These are phyloP conservation scores for Mycena pura DNA, from an alignment of 768 basidiomycete genomes.

Conservation along the genomic window DNA sequence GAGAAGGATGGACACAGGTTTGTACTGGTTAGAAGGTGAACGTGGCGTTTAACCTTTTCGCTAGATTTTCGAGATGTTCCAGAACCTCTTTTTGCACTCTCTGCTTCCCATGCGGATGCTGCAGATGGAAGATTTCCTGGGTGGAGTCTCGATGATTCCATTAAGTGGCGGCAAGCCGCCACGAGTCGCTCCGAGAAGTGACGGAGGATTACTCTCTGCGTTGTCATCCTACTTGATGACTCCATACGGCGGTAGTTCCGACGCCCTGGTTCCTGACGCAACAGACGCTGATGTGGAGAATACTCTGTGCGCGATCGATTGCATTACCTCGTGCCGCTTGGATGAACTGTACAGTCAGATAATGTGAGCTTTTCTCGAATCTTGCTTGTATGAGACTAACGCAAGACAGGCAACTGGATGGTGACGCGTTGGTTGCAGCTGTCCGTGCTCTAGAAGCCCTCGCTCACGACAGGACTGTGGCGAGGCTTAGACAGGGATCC, in stretches of 20 bases:
- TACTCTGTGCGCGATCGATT: conserved; percentile 94
- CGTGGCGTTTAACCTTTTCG: not conserved
- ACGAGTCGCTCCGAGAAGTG: conserved; percentile 66
- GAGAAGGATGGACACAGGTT: conserved; percentile 95
- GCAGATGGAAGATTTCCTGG: conserved; percentile 98
- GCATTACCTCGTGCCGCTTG: conserved; percentile 89
- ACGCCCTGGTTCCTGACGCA: conserved; percentile 84
- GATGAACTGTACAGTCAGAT: conserved; percentile 96
- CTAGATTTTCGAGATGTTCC: conserved; percentile 98
- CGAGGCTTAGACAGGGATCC: conserved; percentile 71
- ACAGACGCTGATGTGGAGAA: conserved; percentile 92
- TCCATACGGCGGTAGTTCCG: conserved; percentile 80
- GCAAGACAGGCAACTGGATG: conserved; percentile 69
- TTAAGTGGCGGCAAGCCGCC: conserved; percentile 76
- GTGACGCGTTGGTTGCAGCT: conserved; percentile 82
- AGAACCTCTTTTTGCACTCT: conserved; percentile 94
- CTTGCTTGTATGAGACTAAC: conserved; percentile 4
- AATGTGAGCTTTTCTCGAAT: conserved; percentile 59
- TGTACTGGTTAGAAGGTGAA: conserved; percentile 20
- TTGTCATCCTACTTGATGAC: conserved; percentile 97
- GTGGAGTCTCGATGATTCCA: conserved; percentile 93
- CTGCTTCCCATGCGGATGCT: conserved; percentile 89
- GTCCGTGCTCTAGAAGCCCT: conserved; percentile 87
- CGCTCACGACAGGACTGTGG: conserved; percentile 89
- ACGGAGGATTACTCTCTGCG: conserved; percentile 92